Conservation (phyloP, 2,329 filamentous ascomycete species). For the Pseudogymnoascus sp. region DNA sequence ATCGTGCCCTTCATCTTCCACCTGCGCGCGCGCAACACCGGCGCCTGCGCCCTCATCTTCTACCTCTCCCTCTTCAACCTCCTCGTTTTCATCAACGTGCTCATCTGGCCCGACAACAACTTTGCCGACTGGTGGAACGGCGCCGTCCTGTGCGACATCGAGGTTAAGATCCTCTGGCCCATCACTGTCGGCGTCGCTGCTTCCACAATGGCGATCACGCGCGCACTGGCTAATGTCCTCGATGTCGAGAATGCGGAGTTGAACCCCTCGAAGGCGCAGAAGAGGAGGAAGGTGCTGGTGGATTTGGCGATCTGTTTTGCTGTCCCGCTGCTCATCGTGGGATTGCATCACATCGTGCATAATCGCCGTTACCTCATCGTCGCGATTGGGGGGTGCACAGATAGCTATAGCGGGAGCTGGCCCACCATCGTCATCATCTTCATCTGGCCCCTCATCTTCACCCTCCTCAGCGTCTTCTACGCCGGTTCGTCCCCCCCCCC, state of each 20-base stretch:
- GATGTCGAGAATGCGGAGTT: constrained; percentile 47
- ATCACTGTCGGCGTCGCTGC: constrained; percentile 43
- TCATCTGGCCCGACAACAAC: constrained; percentile 56
- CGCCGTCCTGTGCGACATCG: constrained; percentile 52
- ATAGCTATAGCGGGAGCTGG: constrained; percentile 48
- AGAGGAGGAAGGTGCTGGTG: constrained; percentile 36
- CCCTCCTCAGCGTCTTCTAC: constrained; percentile 44
- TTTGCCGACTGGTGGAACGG: constrained; percentile 47
- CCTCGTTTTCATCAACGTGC: constrained; percentile 47
- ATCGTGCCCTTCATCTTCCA: constrained; percentile 53
- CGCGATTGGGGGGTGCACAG: constrained; percentile 49
- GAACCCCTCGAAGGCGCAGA: constrained; percentile 39
- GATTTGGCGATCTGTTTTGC: constrained; percentile 48
- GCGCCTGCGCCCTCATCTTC: constrained; percentile 45
- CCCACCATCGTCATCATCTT: constrained; percentile 42
- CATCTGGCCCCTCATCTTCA: constrained; percentile 48
- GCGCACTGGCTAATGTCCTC: constrained; percentile 50
- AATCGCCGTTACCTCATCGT: constrained; percentile 47
- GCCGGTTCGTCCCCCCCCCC: constrained; percentile 38
- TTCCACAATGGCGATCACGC: constrained; percentile 48
- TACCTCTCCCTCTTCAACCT: constrained; percentile 33
- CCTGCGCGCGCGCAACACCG: constrained; percentile 49
- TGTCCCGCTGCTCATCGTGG: constrained; percentile 45
- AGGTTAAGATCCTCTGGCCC: constrained; percentile 49
- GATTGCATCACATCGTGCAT: constrained; percentile 51